phyloP scores from a whole-genome alignment of 345 rosid species.

The Atalantia buxifolia region DNA sequence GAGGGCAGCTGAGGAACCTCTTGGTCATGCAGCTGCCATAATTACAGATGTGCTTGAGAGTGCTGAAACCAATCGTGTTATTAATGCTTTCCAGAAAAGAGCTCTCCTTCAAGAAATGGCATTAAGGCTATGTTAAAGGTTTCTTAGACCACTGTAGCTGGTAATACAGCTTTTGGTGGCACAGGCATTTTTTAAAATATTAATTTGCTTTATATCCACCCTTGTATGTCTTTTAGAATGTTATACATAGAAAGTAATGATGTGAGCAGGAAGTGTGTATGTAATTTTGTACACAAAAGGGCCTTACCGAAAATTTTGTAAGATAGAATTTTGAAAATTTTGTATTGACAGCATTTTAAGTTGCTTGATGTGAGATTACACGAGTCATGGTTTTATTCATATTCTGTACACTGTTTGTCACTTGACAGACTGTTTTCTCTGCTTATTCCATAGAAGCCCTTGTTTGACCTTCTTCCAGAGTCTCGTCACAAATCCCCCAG shows the following conservation, averaged over 20 bases:
- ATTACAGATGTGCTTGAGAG: constrained; percentile 86
- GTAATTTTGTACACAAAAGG: background rate
- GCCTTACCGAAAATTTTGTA: background rate
- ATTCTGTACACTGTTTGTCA: background rate
- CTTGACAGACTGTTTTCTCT: background rate
- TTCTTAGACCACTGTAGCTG: background rate
- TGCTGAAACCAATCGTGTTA: constrained; percentile 80
- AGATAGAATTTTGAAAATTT: constrained; percentile 8
- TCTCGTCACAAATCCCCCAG: constrained; percentile 24
- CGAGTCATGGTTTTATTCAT: background rate
- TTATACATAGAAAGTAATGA: background rate
- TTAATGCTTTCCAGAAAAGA: constrained; percentile 85
- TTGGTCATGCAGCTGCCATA: constrained; percentile 94
- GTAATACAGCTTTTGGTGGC: constrained; percentile 4
- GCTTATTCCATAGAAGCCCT: constrained; percentile 22
- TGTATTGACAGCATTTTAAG: background rate
- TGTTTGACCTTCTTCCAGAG: constrained; percentile 48
- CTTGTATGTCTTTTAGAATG: background rate
- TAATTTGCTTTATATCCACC: background rate
- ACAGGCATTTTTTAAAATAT: background rate
- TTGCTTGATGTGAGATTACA: background rate
- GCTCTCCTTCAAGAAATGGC: constrained; percentile 99
- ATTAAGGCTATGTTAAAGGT: constrained; percentile 56
- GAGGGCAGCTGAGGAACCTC: constrained; percentile 86
- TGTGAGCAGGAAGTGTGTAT: constrained; percentile 5